phyloP scores from a whole-genome alignment of 768 basidiomycete genomes.

The Lactarius hatsudake region DNA sequence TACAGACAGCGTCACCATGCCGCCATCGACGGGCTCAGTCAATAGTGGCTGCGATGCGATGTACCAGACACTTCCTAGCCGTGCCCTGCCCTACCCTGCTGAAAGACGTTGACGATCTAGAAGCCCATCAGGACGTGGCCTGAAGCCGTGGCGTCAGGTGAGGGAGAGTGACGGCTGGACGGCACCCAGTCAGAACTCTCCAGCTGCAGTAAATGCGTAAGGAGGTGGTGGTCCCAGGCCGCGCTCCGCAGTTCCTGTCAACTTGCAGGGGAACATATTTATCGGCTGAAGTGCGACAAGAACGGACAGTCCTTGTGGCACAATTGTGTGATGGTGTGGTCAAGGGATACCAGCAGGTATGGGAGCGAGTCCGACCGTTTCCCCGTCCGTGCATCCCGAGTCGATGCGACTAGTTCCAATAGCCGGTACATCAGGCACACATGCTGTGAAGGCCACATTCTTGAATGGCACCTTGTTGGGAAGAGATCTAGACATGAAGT shows the following conservation, averaged over 20 bases:
- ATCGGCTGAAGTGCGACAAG: neutral
- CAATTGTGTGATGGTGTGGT: neutral
- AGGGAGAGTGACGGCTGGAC: neutral
- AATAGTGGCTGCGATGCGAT: neutral
- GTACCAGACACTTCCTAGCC: neutral
- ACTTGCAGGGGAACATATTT: neutral
- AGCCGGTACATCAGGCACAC: neutral
- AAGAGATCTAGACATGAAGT: neutral
- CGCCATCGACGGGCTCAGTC: neutral
- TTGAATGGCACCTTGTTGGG: neutral
- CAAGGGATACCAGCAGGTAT: no score
- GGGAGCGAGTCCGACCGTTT: neutral
- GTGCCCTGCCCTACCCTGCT: neutral
- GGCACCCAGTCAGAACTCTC: neutral
- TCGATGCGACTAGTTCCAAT: neutral
- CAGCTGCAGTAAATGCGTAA: neutral
- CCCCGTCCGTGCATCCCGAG: neutral
- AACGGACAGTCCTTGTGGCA: neutral
- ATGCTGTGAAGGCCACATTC: neutral
- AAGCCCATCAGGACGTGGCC: neutral
- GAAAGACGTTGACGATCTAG: neutral
- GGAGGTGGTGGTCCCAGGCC: neutral
- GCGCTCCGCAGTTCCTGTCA: neutral
- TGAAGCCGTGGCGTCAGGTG: neutral
- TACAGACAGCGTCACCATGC: neutral